Conservation (phyloP, 1,284 basidiomycete genomes). For the Fistulina hepatica region DNA sequence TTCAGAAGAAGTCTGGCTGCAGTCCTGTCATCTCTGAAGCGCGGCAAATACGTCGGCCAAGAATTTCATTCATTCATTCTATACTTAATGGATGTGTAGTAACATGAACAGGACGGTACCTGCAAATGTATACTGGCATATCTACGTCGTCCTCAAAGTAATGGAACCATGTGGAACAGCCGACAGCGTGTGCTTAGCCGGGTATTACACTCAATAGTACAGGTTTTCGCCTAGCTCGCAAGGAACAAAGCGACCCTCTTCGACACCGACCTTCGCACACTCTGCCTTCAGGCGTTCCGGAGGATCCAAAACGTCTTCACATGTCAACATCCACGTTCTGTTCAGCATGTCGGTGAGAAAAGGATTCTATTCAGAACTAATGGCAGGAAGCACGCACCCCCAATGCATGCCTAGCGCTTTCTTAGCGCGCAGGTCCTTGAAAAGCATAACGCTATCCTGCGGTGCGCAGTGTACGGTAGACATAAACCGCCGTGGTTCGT, state of each 20-base stretch:
- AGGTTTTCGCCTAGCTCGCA: conserved; percentile 16
- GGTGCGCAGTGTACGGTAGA: conserved; percentile 51
- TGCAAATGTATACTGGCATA: too few relatives aligned
- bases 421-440: conserved; percentile 47
- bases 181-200: too few relatives aligned
- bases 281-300: conserved; percentile 13
- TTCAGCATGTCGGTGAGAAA: neutral
- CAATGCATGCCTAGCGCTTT: conserved; percentile 62
- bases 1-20: too few relatives aligned
- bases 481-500: conserved; percentile 46
- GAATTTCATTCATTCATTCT: too few relatives aligned
- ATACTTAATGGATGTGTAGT: too few relatives aligned
- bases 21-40: too few relatives aligned
- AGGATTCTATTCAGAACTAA: conserved; percentile 1
- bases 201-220: neutral
- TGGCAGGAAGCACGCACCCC: conserved; percentile 30
- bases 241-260: conserved; percentile 12
- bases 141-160: too few relatives aligned
- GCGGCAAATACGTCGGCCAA: too few relatives aligned
- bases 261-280: conserved; percentile 12
- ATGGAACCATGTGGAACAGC: too few relatives aligned
- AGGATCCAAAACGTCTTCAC: conserved; percentile 13
- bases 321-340: conserved; percentile 15
- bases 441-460: conserved; percentile 52
- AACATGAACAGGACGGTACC: too few relatives aligned